Conservation (phyloP, 805 yeast species). For the Dipodascus geniculatus region DNA sequence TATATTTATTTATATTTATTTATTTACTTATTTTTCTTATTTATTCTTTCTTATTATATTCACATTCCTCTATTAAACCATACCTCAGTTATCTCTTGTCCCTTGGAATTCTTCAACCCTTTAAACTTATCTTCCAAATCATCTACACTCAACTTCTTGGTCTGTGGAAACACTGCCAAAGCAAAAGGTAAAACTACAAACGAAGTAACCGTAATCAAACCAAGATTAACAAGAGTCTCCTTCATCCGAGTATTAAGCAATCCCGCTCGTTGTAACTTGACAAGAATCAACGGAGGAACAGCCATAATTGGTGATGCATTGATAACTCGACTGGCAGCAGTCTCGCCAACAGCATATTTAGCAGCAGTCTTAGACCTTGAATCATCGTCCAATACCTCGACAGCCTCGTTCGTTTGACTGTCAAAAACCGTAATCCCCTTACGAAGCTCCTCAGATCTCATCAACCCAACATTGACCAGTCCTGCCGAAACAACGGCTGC, state of each 20-base stretch:
- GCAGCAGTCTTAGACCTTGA: slow-evolving; percentile 84
- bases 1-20: too few relatives aligned
- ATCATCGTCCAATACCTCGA: slow-evolving; percentile 13
- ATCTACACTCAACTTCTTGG: slow-evolving; percentile 46
- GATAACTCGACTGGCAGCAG: slow-evolving; percentile 88
- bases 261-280: slow-evolving; percentile 55
- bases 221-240: slow-evolving; percentile 68
- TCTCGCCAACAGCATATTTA: slow-evolving; percentile 85
- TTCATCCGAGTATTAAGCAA: slow-evolving; percentile 51
- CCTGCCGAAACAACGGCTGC: slow-evolving; percentile 99
- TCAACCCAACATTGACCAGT: slow-evolving; percentile 85
- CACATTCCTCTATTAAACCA: slow-evolving; percentile 92
- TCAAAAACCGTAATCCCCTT: slow-evolving; percentile 34
- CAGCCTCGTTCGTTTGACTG: slow-evolving; percentile 23
- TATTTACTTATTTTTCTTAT: neutral
- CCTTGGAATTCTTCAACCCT: slow-evolving; percentile 48
- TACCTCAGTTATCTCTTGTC: slow-evolving; percentile 44
- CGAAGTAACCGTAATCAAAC: slow-evolving; percentile 74
- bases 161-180: slow-evolving; percentile 89
- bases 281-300: slow-evolving; percentile 77
- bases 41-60: slow-evolving; percentile 4
- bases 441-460: slow-evolving; percentile 90
- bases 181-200: slow-evolving; percentile 90
- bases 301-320: slow-evolving; percentile 98
- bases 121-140: slow-evolving; percentile 56